Evolutionary conservation across 2,329 filamentous ascomycete genomes (phyloP), one percentile per base, ranked within the genome.

Genomic region (Hortaea sp.): DNA sequence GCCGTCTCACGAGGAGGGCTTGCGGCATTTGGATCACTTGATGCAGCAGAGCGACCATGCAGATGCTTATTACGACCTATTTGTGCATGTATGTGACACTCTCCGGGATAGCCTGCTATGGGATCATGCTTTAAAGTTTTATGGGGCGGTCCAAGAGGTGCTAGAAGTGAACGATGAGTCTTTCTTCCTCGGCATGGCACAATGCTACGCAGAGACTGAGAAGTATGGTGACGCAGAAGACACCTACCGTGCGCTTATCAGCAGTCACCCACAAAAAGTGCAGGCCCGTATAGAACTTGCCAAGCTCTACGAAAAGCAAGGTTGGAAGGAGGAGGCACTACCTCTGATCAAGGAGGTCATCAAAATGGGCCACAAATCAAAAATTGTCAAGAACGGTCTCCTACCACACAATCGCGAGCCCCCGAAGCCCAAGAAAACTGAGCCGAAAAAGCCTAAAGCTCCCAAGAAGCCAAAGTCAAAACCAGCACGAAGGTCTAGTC

Each of bases 271-370:
- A 39, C 72, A 79, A 37, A 81, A 84, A 48, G 80, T 90, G 41
- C 82, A 88, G 51, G 85, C 87, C 35, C 82, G 87, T 35, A 79
- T 85, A 29, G 79, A 87, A 56, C 72, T 95, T 7, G 87, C 87
- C 9, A 88, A 85, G 57, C 79, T 95, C 64, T 95, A 94, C 59
- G 79, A 83, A 66, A n/a, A 27, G 29, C 38, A 13, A 11, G 41
- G 41, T 6, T 39, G 39, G 35, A 80, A 77, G 20, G 84, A 88
- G 57, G 80, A 87, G 57, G 88, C 88, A 1, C 78, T 88, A 48
- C 81, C 84, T 49, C 77, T 88, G 43, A 79, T 86, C 42, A 84
- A 83, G 31, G 84, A 94, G 61, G 81, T 86, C 6, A 76, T 90
- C 78, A 30, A 37, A 30, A 12, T 49, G n/a, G 47, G 47, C 30